Conservation (phyloP, 192 early-diverging fungal genomes). For the Haplosporangium gracile region DNA sequence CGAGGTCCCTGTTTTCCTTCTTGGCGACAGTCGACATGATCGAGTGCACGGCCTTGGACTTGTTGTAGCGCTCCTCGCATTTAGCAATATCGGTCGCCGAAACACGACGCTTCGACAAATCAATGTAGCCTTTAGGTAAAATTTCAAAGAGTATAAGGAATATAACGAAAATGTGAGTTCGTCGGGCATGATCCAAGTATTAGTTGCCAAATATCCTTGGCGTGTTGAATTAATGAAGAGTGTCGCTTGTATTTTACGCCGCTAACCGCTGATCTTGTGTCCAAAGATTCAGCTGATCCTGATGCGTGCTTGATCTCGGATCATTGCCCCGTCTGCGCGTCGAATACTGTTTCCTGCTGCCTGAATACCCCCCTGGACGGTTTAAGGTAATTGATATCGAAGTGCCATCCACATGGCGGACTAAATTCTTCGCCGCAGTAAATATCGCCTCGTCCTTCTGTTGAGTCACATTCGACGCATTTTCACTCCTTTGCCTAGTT, state of each 20-base stretch:
- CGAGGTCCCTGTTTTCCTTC: slow-evolving; percentile 83
- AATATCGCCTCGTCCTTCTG: not conserved
- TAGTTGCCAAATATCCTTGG: not conserved
- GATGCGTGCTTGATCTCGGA: no score
- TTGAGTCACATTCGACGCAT: slow-evolving; percentile 3
- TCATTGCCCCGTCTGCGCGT: no score
- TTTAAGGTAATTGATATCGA: not conserved
- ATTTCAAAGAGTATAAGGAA: no score
- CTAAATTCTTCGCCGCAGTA: slow-evolving; percentile 3
- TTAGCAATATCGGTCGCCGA: slow-evolving; percentile 88
- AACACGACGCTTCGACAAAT: slow-evolving; percentile 96
- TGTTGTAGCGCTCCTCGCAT: slow-evolving; percentile 95
- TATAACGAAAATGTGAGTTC: no score
- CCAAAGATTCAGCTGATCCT: no score
- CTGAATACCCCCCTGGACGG: not conserved
- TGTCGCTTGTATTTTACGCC: no score
- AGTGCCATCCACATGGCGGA: not conserved
- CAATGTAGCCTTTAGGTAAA: slow-evolving; percentile 86
- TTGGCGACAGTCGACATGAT: slow-evolving; percentile 93
- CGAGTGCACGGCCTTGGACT: slow-evolving; percentile 90
- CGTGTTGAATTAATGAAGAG: not conserved
- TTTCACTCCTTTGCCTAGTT: not conserved
- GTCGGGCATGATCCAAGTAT: no score
- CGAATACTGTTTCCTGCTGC: no score
- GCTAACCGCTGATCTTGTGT: no score